Evolutionary conservation across 345 rosid species (phyloP).

Genomic region (Hibiscus syriacus): DNA sequence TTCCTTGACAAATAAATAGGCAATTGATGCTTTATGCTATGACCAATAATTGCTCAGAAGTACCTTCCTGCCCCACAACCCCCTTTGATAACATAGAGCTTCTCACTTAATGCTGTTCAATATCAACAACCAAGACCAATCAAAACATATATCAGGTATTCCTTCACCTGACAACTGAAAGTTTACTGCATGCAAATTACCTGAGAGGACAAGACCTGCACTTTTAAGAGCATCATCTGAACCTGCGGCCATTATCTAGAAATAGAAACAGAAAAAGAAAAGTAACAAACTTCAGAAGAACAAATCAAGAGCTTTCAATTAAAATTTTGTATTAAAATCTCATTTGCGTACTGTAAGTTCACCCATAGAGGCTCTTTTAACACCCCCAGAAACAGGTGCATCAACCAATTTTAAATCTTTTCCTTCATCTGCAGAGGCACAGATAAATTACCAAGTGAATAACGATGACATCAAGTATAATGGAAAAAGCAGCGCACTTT

Average conservation of each 20-base stretch:
- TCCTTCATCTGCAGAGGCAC: constrained; percentile 46
- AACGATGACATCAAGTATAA: background rate
- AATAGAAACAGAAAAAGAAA: constrained; percentile 3
- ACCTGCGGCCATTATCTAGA: constrained; percentile 94
- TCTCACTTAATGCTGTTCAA: constrained; percentile 80
- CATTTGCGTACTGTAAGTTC: constrained; percentile 63
- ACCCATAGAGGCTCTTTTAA: constrained; percentile 79
- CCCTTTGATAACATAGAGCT: constrained; percentile 86
- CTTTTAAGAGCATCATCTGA: constrained; percentile 63
- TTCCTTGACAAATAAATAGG: background rate
- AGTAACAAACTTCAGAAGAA: constrained; percentile 8
- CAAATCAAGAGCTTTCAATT: constrained; percentile 15
- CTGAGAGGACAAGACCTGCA: constrained; percentile 67
- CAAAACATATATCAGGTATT: constrained; percentile 11
- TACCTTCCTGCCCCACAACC: constrained; percentile 98
- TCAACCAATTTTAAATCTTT: constrained; percentile 82
- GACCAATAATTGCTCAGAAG: constrained; percentile 16
- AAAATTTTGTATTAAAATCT: background rate
- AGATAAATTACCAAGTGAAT: background rate
- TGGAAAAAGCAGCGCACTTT: background rate
- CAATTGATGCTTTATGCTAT: background rate
- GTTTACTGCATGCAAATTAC: constrained; percentile 22
- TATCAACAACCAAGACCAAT: constrained; percentile 16
- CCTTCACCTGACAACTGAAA: constrained; percentile 11
- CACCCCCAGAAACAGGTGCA: constrained; percentile 99